Percentiles rank a stretch among this genome's conserved stretches.
Evolutionary conservation across 2,329 filamentous ascomycete species (phyloP).

Genomic region (Atkinsonella texensis): DNA sequence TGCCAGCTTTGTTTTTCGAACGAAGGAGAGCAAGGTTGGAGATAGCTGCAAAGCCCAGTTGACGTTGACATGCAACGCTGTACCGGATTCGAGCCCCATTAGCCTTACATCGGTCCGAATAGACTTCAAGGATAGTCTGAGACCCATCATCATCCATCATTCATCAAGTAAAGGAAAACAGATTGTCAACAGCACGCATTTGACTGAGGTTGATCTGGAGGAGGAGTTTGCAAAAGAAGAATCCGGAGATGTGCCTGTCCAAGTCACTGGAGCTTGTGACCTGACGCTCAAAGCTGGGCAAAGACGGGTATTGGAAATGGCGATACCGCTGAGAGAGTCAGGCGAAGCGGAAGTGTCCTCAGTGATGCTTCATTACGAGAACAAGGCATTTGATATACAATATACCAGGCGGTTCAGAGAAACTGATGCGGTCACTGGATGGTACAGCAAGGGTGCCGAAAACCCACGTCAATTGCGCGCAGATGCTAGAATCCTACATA

Average conservation of each 20-base stretch:
- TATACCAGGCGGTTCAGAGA: constrained; percentile 47
- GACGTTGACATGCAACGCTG: constrained; percentile 42
- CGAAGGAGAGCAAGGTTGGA: constrained; percentile 48
- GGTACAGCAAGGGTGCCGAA: constrained; percentile 34
- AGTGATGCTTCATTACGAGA: constrained; percentile 50
- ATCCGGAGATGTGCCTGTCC: constrained; percentile 17
- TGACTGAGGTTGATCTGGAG: constrained; percentile 15
- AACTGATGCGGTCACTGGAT: constrained; percentile 30
- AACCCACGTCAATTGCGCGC: constrained; percentile 35
- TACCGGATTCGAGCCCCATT: constrained; percentile 38
- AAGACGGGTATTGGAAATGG: constrained; percentile 58
- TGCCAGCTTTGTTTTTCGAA: constrained; percentile 45
- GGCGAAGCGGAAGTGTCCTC: constrained; percentile 60
- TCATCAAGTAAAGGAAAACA: constrained; percentile 9
- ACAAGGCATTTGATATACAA: constrained; percentile 53
- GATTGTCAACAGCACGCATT: constrained; percentile 7
- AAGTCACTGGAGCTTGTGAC: constrained; percentile 45
- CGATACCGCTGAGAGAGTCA: constrained; percentile 65
- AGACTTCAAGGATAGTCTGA: constrained; percentile 45
- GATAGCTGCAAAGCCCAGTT: constrained; percentile 47
- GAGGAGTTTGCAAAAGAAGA: constrained; percentile 15
- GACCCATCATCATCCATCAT: constrained; percentile 40
- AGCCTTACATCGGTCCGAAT: constrained; percentile 39
- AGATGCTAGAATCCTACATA: constrained; percentile 47
- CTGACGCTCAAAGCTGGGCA: constrained; percentile 56